Percentiles rank a stretch among this genome's conserved stretches.
Conservation (phyloP, 2,329 filamentous ascomycete species). For the Tolypocladium ovalisporum region DNA sequence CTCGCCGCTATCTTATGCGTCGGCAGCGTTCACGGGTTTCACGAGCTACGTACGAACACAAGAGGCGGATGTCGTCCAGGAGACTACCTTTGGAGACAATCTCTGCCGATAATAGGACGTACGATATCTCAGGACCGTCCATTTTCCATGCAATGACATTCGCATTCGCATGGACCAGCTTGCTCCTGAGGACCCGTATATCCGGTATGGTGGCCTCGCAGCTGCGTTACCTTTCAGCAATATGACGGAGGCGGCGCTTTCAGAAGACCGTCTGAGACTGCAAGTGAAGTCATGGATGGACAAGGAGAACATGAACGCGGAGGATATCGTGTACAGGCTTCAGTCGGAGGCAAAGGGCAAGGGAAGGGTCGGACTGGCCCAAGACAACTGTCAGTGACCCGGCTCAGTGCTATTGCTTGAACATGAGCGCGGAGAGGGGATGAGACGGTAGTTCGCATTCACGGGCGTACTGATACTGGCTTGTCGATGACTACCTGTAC, state of each 20-base stretch:
- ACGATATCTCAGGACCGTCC: conserved; percentile 2
- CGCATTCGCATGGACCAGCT: conserved; percentile 4
- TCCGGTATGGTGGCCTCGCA: conserved; percentile 1
- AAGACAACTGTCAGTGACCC: background rate
- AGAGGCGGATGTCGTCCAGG: conserved; percentile 10
- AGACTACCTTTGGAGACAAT: conserved; percentile 15
- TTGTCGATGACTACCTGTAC: background rate
- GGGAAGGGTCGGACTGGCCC: background rate
- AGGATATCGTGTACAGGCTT: conserved; percentile 15
- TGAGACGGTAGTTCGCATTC: background rate
- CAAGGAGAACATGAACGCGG: background rate
- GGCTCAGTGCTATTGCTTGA: background rate
- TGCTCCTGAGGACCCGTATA: conserved; percentile 2
- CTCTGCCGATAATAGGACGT: conserved; percentile 8
- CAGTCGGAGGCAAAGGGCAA: conserved; percentile 16
- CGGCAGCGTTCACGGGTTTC: conserved; percentile 8
- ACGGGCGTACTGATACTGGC: background rate
- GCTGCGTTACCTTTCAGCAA: conserved; percentile 9
- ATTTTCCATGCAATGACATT: conserved; percentile 1
- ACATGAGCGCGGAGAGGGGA: background rate
- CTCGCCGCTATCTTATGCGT: conserved; percentile 10
- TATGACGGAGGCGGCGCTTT: conserved; percentile 12
- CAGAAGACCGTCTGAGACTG: conserved; percentile 10
- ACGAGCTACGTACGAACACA: conserved; percentile 6
- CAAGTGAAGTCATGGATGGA: conserved; percentile 12